Evolutionary conservation across 441 rosid species (phyloP).

Genomic region (Viola pubescens): DNA sequence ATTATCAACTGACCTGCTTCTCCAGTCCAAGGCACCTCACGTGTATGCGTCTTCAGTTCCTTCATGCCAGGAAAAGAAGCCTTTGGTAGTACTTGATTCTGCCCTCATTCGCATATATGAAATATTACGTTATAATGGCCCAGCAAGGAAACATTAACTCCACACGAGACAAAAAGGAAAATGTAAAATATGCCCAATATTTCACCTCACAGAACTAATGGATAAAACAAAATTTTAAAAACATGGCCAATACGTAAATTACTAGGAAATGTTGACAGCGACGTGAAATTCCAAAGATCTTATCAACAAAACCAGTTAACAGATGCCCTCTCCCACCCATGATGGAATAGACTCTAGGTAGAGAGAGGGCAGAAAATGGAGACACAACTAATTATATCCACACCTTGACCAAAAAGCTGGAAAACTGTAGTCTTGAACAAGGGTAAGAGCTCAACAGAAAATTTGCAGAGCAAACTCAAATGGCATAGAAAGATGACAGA

Average conservation of each 20-base stretch:
- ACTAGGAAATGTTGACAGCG: background rate
- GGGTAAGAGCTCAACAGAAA: background rate
- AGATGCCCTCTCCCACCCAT: too few species aligned
- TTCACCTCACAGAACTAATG: slow-evolving; percentile 3
- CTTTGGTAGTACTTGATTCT: slow-evolving; percentile 36
- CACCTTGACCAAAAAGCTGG: too few species aligned
- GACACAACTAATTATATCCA: too few species aligned
- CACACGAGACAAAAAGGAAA: background rate
- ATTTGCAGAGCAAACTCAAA: background rate
- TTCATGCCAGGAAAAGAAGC: slow-evolving; percentile 21
- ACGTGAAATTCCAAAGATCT: background rate
- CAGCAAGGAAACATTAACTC: too few species aligned
- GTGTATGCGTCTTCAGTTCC: slow-evolving; percentile 21
- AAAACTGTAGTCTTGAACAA: background rate
- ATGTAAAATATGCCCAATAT: background rate
- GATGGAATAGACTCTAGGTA: too few species aligned
- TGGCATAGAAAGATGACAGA: slow-evolving; percentile 19
- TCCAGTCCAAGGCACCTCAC: slow-evolving; percentile 16
- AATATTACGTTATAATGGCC: slow-evolving; percentile 6
- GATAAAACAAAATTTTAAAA: slow-evolving; percentile 16
- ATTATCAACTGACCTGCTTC: slow-evolving; percentile 27
- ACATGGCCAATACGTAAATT: background rate
- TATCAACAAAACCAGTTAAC: background rate
- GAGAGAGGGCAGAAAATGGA: too few species aligned
- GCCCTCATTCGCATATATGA: slow-evolving; percentile 28